Conservation (phyloP, 192 early-diverging fungal species). For the Polychytrium aggregatum region DNA sequence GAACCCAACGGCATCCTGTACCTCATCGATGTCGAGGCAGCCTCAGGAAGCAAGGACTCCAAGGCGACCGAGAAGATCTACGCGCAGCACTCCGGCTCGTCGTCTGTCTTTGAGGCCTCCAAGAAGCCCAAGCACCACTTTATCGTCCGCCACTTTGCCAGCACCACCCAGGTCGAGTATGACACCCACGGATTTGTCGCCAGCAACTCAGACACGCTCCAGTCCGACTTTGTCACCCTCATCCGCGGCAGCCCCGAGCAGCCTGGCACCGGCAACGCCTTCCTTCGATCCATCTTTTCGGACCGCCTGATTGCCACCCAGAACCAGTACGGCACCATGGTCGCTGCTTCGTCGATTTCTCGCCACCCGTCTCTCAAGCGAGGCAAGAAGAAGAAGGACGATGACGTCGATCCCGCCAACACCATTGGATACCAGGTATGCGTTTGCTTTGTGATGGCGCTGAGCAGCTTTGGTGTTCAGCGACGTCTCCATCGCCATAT, state of each 20-base stretch:
- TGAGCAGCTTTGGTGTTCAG: too few species aligned
- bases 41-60: constrained; percentile 15
- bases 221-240: constrained; percentile 74
- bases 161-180: constrained; percentile 59
- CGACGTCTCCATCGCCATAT: too few species aligned
- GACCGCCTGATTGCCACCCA: constrained; percentile 33
- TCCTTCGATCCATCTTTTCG: constrained; percentile 30
- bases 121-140: constrained; percentile 48
- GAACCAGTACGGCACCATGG: too few species aligned
- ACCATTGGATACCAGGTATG: constrained; percentile 30
- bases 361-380: constrained; percentile 25
- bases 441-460: constrained; percentile 1
- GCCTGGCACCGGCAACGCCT: constrained; percentile 30
- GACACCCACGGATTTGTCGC: constrained; percentile 66
- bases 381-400: constrained; percentile 13
- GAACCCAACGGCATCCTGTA: constrained; percentile 22
- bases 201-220: constrained; percentile 55
- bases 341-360: too few species aligned
- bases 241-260: constrained; percentile 45
- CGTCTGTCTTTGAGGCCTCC: constrained; percentile 17
- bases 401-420: constrained; percentile 11
- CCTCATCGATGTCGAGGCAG: constrained; percentile 22
- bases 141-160: constrained; percentile 29
- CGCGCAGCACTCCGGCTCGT: constrained; percentile 20
- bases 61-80: constrained; percentile 20